Conservation (phyloP, 129 eudicot species). For the Chrysanthemum seticuspe region DNA sequence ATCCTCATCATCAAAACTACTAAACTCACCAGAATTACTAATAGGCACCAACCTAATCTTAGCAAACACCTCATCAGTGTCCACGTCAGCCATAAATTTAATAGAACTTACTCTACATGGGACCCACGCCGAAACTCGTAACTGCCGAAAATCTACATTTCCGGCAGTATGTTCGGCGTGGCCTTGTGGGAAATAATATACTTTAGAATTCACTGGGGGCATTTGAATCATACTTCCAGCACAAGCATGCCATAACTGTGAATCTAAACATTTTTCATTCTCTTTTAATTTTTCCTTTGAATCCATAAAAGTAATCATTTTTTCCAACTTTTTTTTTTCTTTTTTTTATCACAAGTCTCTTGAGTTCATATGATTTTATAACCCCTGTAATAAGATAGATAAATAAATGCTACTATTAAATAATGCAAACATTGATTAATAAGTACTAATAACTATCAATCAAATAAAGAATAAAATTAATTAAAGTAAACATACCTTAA, state of each 20-base stretch:
- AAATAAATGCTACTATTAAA: constrained; percentile 41
- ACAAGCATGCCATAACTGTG: constrained; percentile 99
- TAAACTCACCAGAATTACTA: constrained; percentile 36
- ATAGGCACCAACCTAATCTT: constrained; percentile 63
- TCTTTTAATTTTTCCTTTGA: constrained; percentile 70
- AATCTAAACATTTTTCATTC: constrained; percentile 69
- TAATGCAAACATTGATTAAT: constrained; percentile 4
- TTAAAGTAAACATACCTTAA: constrained; percentile 6
- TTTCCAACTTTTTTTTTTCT: background rate
- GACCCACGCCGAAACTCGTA: constrained; percentile 66
- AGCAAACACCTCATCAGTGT: constrained; percentile 82
- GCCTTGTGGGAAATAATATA: constrained; percentile 88
- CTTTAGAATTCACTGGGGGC: constrained; percentile 71
- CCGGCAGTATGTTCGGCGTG: constrained; percentile 87
- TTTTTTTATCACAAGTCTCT: constrained; percentile 21
- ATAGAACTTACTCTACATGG: constrained; percentile 57
- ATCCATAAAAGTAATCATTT: constrained; percentile 84
- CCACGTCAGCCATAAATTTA: constrained; percentile 79
- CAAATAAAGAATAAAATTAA: constrained; percentile 20
- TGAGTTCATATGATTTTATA: constrained; percentile 39
- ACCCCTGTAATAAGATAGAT: constrained; percentile 13
- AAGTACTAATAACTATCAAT: constrained; percentile 16
- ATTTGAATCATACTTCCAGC: constrained; percentile 99
- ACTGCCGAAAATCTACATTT: constrained; percentile 58
- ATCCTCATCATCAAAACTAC: constrained; percentile 46